A percentile compares a stretch with the other conserved stretches of the same genome.
Conservation (phyloP, 768 basidiomycete genomes). For the Exidia glandulosa region DNA sequence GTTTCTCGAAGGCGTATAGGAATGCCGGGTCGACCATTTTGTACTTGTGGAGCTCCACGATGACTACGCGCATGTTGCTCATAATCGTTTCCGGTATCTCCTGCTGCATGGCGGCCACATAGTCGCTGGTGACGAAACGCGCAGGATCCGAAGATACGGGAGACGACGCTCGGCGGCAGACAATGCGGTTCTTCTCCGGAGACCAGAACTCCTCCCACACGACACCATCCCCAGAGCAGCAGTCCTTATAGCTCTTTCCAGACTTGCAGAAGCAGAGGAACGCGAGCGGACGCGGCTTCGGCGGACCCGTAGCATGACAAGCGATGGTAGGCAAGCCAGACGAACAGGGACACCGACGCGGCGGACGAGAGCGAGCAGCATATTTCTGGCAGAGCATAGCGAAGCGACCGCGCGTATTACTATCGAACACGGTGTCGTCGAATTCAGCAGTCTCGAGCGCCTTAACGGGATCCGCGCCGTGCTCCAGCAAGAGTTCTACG, state of each 20-base stretch:
- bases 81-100: too few relatives aligned
- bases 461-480: conserved; percentile 12
- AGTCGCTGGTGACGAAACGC: neutral
- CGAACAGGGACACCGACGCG: conserved; percentile 16
- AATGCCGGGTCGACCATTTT: too few relatives aligned
- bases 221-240: conserved; percentile 11
- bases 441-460: neutral
- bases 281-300: conserved; percentile 10
- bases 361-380: conserved; percentile 5
- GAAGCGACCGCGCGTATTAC: neutral
- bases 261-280: conserved; percentile 14
- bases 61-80: too few relatives aligned
- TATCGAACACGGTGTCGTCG: neutral
- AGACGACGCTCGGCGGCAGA: conserved; percentile 3
- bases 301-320: conserved; percentile 11
- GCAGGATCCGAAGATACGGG: conserved; percentile 7
- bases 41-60: too few relatives aligned
- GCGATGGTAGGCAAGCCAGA: conserved; percentile 12
- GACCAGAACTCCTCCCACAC: conserved; percentile 12
- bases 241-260: conserved; percentile 11
- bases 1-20: too few relatives aligned
- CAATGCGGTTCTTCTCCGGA: conserved; percentile 6
- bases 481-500: conserved; percentile 9
- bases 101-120: too few relatives aligned
- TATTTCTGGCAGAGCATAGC: conserved; percentile 1